A percentile compares a stretch with the other conserved stretches of the same genome.
phyloP scores from a whole-genome alignment of 2,329 filamentous ascomycete genomes.

The Metarhizium guizhouense region DNA sequence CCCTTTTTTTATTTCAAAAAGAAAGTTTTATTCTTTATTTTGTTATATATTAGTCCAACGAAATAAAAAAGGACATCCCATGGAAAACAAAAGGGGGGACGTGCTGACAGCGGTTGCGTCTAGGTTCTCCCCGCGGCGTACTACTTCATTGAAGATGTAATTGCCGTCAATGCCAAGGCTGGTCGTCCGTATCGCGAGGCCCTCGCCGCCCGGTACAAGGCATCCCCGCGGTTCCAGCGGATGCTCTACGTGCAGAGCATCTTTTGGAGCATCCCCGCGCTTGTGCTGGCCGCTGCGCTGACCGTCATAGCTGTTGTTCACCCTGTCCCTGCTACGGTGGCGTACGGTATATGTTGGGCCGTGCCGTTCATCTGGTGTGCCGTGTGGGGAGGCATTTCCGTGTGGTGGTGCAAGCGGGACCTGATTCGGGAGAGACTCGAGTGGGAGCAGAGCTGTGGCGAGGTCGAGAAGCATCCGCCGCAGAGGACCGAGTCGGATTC shows the following conservation, averaged over 20 bases:
- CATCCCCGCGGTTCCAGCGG: slow-evolving; percentile 30
- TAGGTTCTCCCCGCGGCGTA: slow-evolving; percentile 51
- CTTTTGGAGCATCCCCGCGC: slow-evolving; percentile 31
- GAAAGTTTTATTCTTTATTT: too few relatives aligned
- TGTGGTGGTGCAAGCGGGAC: slow-evolving; percentile 26
- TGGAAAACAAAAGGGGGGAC: too few relatives aligned
- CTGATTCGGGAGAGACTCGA: slow-evolving; percentile 28
- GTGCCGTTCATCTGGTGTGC: slow-evolving; percentile 29
- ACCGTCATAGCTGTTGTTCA: slow-evolving; percentile 27
- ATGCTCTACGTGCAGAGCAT: slow-evolving; percentile 31
- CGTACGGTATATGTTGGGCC: slow-evolving; percentile 30
- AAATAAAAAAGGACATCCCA: too few relatives aligned
- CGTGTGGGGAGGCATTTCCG: slow-evolving; percentile 25
- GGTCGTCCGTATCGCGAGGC: slow-evolving; percentile 33
- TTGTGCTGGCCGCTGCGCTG: slow-evolving; percentile 26
- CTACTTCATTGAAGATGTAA: slow-evolving; percentile 58
- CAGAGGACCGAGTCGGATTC: neutral
- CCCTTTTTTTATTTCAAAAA: too few relatives aligned
- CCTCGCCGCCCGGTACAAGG: slow-evolving; percentile 30
- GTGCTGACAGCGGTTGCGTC: neutral
- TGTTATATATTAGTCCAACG: too few relatives aligned
- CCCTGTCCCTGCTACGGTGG: slow-evolving; percentile 23
- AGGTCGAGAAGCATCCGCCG: neutral
- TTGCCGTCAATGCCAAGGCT: slow-evolving; percentile 57
- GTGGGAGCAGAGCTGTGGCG: slow-evolving; percentile 19